A percentile compares a stretch with the other conserved stretches of the same genome.
phyloP scores from a whole-genome alignment of 345 rosid species.

The Raphanus raphanistrum region DNA sequence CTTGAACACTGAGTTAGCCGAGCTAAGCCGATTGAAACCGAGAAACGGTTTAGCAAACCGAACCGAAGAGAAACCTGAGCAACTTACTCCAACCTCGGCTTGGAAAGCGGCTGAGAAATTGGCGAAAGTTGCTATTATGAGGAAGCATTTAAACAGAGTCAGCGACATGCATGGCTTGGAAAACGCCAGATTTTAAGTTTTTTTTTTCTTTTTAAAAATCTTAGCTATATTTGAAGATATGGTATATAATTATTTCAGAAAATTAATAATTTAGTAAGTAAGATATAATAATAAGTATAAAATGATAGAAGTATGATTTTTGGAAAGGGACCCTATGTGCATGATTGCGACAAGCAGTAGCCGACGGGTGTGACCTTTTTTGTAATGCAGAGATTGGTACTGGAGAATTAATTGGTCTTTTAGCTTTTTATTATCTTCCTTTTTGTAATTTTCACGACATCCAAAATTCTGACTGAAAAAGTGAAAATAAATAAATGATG shows the following conservation, averaged over 20 bases:
- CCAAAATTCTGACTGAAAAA: conserved; percentile 17
- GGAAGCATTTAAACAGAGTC: conserved; percentile 89
- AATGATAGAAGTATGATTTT: conserved; percentile 18
- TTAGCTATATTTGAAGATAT: conserved; percentile 14
- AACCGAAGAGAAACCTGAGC: conserved; percentile 57
- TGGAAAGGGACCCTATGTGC: conserved; percentile 19
- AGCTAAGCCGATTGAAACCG: conserved; percentile 48
- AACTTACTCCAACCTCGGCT: conserved; percentile 68
- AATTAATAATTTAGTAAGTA: conserved; percentile 23
- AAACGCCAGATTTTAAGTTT: conserved; percentile 79
- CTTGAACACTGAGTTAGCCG: conserved; percentile 68
- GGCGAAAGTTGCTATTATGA: conserved; percentile 90
- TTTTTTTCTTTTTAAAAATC: background rate
- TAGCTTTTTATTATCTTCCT: conserved; percentile 23
- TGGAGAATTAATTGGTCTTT: conserved; percentile 36
- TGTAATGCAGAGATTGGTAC: conserved; percentile 30
- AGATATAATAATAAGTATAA: background rate
- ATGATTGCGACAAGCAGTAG: conserved; percentile 40
- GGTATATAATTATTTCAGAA: conserved; percentile 22
- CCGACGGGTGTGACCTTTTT: conserved; percentile 39
- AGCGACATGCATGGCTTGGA: conserved; percentile 98
- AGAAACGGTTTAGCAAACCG: conserved; percentile 29
- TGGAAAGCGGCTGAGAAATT: conserved; percentile 92
- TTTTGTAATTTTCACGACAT: conserved; percentile 25
- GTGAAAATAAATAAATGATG: background rate